Evolutionary conservation across 345 rosid species (phyloP).

Genomic region (Salix caprea): DNA sequence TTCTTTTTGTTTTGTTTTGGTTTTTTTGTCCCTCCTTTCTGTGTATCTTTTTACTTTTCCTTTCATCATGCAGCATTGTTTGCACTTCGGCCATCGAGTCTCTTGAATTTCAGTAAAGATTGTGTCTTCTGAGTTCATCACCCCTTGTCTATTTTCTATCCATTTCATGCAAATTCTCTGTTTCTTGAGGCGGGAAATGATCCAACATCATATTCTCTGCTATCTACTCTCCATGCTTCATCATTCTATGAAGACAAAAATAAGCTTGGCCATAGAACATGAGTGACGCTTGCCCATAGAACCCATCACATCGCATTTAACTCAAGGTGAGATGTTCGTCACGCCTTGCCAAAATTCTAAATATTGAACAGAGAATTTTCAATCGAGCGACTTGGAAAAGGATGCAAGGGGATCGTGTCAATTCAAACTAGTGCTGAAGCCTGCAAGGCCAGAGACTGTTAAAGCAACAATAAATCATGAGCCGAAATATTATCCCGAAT

Average conservation of each 20-base stretch:
- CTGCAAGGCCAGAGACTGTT: too few relatives aligned
- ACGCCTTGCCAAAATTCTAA: too few relatives aligned
- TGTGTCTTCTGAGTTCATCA: not conserved
- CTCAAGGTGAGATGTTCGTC: too few relatives aligned
- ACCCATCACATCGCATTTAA: too few relatives aligned
- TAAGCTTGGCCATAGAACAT: not conserved
- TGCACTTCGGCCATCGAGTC: constrained; percentile 10
- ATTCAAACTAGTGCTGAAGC: too few relatives aligned
- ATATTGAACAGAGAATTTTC: too few relatives aligned
- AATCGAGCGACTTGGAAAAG: too few relatives aligned
- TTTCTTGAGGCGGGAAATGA: not conserved
- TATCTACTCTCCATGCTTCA: not conserved
- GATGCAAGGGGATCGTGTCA: too few relatives aligned
- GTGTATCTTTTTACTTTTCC: not conserved
- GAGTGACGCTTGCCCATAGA: too few relatives aligned
- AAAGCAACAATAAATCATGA: too few relatives aligned
- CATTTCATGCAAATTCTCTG: not conserved
- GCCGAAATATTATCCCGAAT: too few relatives aligned
- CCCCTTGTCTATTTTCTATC: not conserved
- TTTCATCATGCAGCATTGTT: constrained; percentile 1
- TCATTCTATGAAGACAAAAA: not conserved
- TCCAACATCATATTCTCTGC: not conserved
- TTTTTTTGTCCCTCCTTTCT: not conserved
- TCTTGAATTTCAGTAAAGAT: constrained; percentile 21
- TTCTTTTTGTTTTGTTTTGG: not conserved